A percentile compares a stretch with the other conserved stretches of the same genome.
phyloP scores from a whole-genome alignment of 139 green algal species.

The Zygnema circumcarinatum region DNA sequence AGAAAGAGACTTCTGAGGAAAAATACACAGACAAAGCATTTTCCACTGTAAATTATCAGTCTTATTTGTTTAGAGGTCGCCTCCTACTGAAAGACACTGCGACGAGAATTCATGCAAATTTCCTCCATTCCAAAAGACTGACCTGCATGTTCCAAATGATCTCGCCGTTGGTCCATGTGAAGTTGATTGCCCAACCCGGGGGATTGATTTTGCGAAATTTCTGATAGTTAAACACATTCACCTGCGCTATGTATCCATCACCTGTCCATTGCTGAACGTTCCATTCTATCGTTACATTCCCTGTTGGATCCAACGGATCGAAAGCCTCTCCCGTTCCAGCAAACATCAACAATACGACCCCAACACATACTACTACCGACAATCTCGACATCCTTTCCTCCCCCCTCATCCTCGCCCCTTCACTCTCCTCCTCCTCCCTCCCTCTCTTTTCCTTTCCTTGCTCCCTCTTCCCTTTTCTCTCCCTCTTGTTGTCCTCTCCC shows the following conservation, averaged over 20 bases:
- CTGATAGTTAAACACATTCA: slow-evolving; percentile 50
- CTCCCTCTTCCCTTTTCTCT: too few relatives aligned
- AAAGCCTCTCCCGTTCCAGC: background rate
- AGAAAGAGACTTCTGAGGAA: too few relatives aligned
- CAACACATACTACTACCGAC: background rate
- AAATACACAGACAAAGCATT: too few relatives aligned
- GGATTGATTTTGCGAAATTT: slow-evolving; percentile 39
- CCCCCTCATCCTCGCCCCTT: too few relatives aligned
- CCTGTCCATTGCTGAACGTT: slow-evolving; percentile 27
- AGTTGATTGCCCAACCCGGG: slow-evolving; percentile 38
- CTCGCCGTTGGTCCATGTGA: slow-evolving; percentile 38
- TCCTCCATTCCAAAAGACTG: background rate
- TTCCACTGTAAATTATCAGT: too few relatives aligned
- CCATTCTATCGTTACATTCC: slow-evolving; percentile 37
- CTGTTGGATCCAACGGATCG: slow-evolving; percentile 31
- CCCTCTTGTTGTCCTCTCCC: too few relatives aligned
- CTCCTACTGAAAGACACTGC: too few relatives aligned
- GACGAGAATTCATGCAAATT: too few relatives aligned
- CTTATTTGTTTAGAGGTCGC: too few relatives aligned
- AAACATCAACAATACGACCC: background rate
- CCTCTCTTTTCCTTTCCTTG: too few relatives aligned
- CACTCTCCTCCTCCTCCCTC: too few relatives aligned
- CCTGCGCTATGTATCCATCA: slow-evolving; percentile 45
- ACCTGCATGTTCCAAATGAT: slow-evolving; percentile 44
- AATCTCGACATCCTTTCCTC: too few relatives aligned